phyloP scores from a whole-genome alignment of 345 rosid genomes.

The Euphorbia pulcherrima region DNA sequence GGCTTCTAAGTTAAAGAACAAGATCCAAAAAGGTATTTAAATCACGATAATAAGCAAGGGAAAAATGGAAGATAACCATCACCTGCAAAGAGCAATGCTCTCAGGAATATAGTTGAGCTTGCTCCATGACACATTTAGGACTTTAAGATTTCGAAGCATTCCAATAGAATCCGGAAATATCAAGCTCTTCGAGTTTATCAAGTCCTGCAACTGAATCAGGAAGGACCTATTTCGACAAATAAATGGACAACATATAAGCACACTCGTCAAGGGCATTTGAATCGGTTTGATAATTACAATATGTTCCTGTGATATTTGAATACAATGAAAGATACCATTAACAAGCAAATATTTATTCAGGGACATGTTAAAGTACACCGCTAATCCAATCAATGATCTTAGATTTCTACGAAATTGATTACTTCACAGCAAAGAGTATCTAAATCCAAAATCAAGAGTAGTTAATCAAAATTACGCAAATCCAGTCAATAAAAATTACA shows the following conservation, averaged over 20 bases:
- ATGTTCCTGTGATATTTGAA: not conserved
- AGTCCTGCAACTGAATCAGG: conserved; percentile 28
- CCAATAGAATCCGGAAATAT: conserved; percentile 30
- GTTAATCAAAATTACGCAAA: not conserved
- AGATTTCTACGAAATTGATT: not conserved
- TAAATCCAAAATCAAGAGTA: not conserved
- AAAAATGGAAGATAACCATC: not conserved
- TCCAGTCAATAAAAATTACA: not conserved
- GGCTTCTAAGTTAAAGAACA: no score
- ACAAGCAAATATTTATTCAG: no score
- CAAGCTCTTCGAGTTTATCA: conserved; percentile 25
- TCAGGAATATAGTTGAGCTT: conserved; percentile 24
- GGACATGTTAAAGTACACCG: no score
- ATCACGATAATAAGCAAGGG: not conserved
- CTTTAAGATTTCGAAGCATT: conserved; percentile 22
- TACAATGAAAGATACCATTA: not conserved
- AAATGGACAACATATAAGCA: conserved; percentile 1
- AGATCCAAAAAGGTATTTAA: no score
- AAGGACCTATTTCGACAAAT: conserved; percentile 14
- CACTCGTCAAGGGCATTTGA: not conserved
- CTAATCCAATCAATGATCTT: not conserved
- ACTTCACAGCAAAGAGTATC: not conserved
- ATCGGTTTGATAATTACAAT: not conserved
- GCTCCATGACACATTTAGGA: conserved; percentile 21
- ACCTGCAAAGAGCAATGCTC: conserved; percentile 33